Conservation (phyloP, 495 filamentous ascomycete species). For the Penicillium ucsense region DNA sequence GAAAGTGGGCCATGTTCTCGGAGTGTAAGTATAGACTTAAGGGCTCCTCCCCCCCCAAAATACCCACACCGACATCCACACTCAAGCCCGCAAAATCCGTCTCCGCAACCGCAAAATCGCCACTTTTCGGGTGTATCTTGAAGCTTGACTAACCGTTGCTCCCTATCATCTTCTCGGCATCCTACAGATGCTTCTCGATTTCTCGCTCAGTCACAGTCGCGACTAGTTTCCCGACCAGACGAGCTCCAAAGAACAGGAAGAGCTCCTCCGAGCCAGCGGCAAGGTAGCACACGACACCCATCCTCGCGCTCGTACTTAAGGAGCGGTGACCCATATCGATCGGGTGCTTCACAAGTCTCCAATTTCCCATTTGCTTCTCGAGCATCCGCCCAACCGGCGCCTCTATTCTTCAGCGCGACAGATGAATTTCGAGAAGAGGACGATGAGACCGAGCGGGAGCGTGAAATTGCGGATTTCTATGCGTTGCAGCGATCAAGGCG, state of each 20-base stretch:
- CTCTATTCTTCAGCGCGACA: constrained; percentile 81
- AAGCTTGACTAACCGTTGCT: neutral
- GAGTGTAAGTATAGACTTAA: constrained; percentile 63
- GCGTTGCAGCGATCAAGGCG: constrained; percentile 81
- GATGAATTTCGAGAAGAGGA: constrained; percentile 82
- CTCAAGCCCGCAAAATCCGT: too few relatives aligned
- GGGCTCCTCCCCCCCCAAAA: neutral
- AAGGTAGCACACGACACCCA: constrained; percentile 36
- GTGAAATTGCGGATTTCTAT: constrained; percentile 88
- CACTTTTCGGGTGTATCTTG: neutral
- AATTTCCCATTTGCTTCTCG: constrained; percentile 72
- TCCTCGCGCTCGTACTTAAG: constrained; percentile 40
- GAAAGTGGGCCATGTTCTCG: constrained; percentile 69
- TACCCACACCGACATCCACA: too few relatives aligned
- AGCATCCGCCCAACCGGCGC: constrained; percentile 60
- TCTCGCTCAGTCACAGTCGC: constrained; percentile 93
- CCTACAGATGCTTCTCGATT: constrained; percentile 86
- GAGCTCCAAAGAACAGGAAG: constrained; percentile 40
- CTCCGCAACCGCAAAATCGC: too few relatives aligned
- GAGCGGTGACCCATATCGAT: constrained; percentile 63
- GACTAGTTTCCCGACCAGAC: constrained; percentile 59
- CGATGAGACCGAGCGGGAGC: constrained; percentile 81
- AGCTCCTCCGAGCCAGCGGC: constrained; percentile 32
- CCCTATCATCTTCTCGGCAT: neutral
- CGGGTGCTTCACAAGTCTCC: constrained; percentile 55